These are phyloP conservation scores for Metschnikowia kunwiensis DNA, from an alignment of 805 yeast genomes.

Conservation along the genomic window DNA sequence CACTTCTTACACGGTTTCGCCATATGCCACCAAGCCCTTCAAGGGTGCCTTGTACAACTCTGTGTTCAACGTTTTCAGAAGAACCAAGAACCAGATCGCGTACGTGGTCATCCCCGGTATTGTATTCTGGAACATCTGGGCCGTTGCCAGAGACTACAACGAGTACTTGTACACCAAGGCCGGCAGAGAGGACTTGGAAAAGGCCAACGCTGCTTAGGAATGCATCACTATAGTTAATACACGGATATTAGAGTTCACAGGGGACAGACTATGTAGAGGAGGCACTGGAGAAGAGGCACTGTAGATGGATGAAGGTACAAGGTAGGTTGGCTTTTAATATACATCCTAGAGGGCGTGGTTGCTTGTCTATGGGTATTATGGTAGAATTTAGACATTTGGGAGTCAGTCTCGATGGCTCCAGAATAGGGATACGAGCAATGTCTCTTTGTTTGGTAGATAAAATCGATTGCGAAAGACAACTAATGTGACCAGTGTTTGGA, in stretches of 20 bases:
- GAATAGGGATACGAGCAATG: too few species aligned
- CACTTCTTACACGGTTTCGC: slow-evolving; percentile 87
- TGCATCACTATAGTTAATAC: slow-evolving; percentile 4
- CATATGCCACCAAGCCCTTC: slow-evolving; percentile 89
- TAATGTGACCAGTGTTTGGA: too few species aligned
- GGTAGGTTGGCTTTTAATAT: too few species aligned
- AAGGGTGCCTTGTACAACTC: slow-evolving; percentile 83
- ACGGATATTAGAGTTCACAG: slow-evolving; percentile 1
- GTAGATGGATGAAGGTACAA: too few species aligned
- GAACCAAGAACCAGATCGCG: slow-evolving; percentile 81
- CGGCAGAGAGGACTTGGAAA: slow-evolving; percentile 91
- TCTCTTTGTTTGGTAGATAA: too few species aligned
- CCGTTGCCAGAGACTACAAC: slow-evolving; percentile 82
- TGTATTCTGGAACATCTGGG: slow-evolving; percentile 84
- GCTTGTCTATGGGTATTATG: too few species aligned
- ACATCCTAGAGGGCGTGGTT: too few species aligned
- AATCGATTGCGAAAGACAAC: too few species aligned
- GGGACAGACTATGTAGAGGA: too few species aligned
- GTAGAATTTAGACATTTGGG: too few species aligned
- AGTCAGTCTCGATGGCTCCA: too few species aligned
- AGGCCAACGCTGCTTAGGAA: slow-evolving; percentile 46
- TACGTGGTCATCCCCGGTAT: slow-evolving; percentile 75
- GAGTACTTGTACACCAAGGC: slow-evolving; percentile 95
- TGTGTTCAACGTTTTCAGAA: slow-evolving; percentile 89
- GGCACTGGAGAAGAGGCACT: too few species aligned